A percentile compares a stretch with the other conserved stretches of the same genome.
phyloP scores from a whole-genome alignment of 2,329 filamentous ascomycete genomes.

The Colletotrichum truncatum region DNA sequence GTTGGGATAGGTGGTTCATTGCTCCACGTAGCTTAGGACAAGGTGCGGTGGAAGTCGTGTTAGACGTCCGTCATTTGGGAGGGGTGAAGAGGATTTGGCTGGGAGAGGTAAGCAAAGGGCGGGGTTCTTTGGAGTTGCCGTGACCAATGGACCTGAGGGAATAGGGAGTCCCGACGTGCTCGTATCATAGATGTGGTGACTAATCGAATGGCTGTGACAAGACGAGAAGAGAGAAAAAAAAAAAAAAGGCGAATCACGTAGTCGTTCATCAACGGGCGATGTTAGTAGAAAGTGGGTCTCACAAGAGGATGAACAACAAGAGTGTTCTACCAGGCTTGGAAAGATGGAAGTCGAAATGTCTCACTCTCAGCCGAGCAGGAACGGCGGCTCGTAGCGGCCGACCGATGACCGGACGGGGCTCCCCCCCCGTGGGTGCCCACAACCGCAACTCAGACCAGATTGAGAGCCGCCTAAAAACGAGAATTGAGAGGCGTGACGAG shows the following conservation, averaged over 20 bases:
- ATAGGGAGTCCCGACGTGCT: neutral
- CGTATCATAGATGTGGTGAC: neutral
- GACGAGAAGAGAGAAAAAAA: neutral
- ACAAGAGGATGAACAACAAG: neutral
- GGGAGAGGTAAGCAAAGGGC: no score
- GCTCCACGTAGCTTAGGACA: slow-evolving; percentile 3
- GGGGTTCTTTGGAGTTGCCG: neutral
- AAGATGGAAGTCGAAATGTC: slow-evolving; percentile 3
- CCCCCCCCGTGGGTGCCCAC: neutral
- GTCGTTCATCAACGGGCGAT: neutral
- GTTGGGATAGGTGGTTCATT: neutral
- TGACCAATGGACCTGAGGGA: neutral
- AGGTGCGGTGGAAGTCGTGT: neutral
- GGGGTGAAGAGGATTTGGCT: no score
- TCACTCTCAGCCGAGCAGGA: slow-evolving; percentile 14
- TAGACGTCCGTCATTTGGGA: neutral
- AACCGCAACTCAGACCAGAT: neutral
- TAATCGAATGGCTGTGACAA: neutral
- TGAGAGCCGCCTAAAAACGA: neutral
- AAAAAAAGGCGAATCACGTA: neutral
- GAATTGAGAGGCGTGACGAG: neutral
- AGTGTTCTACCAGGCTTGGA: neutral
- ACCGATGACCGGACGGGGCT: neutral
- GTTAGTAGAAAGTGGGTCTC: slow-evolving; percentile 1
- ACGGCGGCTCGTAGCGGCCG: slow-evolving; percentile 16